Evolutionary conservation across 2,329 filamentous ascomycete species (phyloP), one percentile per base, ranked within the genome.

Genomic region (Aspergillus brasiliensis): DNA sequence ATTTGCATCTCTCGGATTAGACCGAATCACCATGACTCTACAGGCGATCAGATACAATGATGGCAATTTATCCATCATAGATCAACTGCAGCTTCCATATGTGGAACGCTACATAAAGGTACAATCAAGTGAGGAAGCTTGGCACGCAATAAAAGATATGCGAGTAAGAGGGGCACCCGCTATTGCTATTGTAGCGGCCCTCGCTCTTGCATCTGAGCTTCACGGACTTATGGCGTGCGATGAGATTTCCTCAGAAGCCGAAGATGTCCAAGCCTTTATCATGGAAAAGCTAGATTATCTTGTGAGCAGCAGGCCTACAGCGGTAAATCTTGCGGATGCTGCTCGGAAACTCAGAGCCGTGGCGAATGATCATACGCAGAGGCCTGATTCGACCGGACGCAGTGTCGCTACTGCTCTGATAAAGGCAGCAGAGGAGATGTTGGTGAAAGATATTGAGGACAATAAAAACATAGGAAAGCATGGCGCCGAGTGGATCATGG

Each of bases 111-210:
- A 85, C 68, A 81, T 86, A 52, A 70, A 80, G 49, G 79, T 88
- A 62, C 75, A 74, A 58, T 81, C 80, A 37, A 79, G 81, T 52
- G 80, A 84, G 69, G 85, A 88, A 76, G 86, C 83, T 59, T 88
- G 86, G 85, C 82, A 86, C 71, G 86, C 86, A 5, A 88, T 89
- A 72, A 86, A 84, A 68, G 81, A 86, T 52, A 89, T 89, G 86
- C 83, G 84, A 65, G 81, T 82, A 15, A 82, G 86, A 55, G 90
- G 91, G 42, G 95, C 95, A 5, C 95, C 95, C 0, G 95, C 95
- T 48, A 99, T 99, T 75, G 95, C 95, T 47, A 98, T 99, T 65
- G 95, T 99, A n/a, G 95, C 95, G 21, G 91, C 91, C 19, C 84
- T 99, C 34, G 89, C 91, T 2, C 85, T 97, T 37, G 93, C 92